A percentile compares a stretch with the other conserved stretches of the same genome.
Conservation (phyloP, 768 basidiomycete genomes). For the Tricholoma hemisulphureum region DNA sequence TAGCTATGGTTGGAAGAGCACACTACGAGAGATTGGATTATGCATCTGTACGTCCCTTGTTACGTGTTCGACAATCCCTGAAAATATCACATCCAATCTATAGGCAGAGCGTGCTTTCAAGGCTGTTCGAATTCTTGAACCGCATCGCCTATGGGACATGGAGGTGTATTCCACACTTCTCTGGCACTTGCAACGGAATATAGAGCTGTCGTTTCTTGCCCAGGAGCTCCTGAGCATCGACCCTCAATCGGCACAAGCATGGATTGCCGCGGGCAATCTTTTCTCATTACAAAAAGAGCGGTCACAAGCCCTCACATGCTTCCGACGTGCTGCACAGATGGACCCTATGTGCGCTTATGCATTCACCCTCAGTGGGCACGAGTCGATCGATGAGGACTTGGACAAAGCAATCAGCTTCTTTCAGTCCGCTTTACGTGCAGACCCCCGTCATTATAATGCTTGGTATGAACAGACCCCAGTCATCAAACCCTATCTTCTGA, state of each 20-base stretch:
- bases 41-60: constrained; percentile 62
- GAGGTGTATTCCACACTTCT: constrained; percentile 94
- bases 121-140: constrained; percentile 76
- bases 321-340: constrained; percentile 85
- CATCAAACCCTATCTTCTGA: constrained; percentile 29
- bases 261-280: constrained; percentile 96
- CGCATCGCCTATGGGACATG: constrained; percentile 90
- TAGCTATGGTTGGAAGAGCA: constrained; percentile 81
- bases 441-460: constrained; percentile 94
- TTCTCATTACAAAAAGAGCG: constrained; percentile 96
- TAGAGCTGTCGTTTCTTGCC: constrained; percentile 87
- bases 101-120: constrained; percentile 91
- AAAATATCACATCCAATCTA: constrained; percentile 20
- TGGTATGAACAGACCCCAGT: constrained; percentile 59
- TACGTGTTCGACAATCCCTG: constrained; percentile 17
- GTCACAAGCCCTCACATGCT: constrained; percentile 89
- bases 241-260: constrained; percentile 81
- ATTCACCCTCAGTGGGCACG: constrained; percentile 94
- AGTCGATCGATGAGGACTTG: constrained; percentile 93
- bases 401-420: constrained; percentile 92
- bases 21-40: constrained; percentile 92
- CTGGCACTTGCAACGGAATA: constrained; percentile 88
- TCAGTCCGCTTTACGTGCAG: constrained; percentile 86
- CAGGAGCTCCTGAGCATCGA: constrained; percentile 87
- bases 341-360: constrained; percentile 93